phyloP scores from a whole-genome alignment of 2,329 filamentous ascomycete species.

The Colletotrichum gloeosporioides region DNA sequence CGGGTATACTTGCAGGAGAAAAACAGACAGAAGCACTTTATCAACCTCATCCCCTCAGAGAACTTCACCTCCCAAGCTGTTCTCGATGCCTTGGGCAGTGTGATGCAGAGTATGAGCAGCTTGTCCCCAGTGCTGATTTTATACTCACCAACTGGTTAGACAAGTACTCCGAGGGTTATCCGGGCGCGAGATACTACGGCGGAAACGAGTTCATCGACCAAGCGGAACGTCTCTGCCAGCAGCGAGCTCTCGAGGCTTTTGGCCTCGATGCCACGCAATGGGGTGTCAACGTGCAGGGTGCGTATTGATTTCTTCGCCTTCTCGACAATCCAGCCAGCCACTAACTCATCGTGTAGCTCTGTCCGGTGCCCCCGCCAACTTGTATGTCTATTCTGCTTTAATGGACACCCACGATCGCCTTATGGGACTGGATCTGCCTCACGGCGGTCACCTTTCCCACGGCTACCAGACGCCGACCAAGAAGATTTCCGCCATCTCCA shows the following conservation, averaged over 20 bases:
- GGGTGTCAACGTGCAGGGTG: slow-evolving; percentile 89
- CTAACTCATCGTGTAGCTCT: slow-evolving; percentile 61
- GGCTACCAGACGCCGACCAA: slow-evolving; percentile 94
- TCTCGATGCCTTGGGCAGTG: slow-evolving; percentile 87
- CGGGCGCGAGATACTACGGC: slow-evolving; percentile 94
- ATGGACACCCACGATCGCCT: slow-evolving; percentile 92
- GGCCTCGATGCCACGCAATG: slow-evolving; percentile 83
- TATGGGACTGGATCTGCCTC: slow-evolving; percentile 96
- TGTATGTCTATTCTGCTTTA: slow-evolving; percentile 94
- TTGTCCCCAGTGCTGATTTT: neutral
- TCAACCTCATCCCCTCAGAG: slow-evolving; percentile 95
- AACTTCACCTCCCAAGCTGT: slow-evolving; percentile 96
- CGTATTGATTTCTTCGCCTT: neutral
- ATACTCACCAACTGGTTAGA: slow-evolving; percentile 53
- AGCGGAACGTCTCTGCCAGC: slow-evolving; percentile 87
- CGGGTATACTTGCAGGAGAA: slow-evolving; percentile 73
- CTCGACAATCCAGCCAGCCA: neutral
- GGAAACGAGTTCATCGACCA: slow-evolving; percentile 97
- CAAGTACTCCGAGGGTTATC: slow-evolving; percentile 99
- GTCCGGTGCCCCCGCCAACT: slow-evolving; percentile 76
- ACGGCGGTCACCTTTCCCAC: slow-evolving; percentile 94
- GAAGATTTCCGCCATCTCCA: slow-evolving; percentile 98
- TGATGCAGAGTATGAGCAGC: slow-evolving; percentile 84
- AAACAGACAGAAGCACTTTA: slow-evolving; percentile 94
- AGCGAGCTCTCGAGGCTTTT: slow-evolving; percentile 87